Conservation (phyloP, 2,329 filamentous ascomycete genomes). For the Phyllosticta capitalensis region DNA sequence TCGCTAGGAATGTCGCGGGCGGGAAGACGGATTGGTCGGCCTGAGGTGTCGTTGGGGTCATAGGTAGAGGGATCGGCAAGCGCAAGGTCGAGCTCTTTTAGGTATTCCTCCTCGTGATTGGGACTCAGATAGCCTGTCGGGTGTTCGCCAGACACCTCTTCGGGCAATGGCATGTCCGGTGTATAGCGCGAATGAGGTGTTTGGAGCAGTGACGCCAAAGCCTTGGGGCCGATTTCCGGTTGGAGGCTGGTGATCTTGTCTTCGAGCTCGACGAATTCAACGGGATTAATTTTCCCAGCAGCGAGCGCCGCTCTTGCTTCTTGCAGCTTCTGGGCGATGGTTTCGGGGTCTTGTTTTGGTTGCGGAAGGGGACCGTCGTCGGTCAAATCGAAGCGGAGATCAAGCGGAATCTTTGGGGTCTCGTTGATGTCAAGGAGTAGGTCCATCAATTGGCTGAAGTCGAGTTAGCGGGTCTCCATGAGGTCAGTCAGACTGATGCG, state of each 20-base stretch:
- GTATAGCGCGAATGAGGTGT: slow-evolving; percentile 30
- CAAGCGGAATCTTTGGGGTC: slow-evolving; percentile 63
- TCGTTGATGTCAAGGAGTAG: slow-evolving; percentile 85
- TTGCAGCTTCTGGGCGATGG: slow-evolving; percentile 20
- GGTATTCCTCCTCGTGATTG: slow-evolving; percentile 65
- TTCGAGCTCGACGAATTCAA: slow-evolving; percentile 21
- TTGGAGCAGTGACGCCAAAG: slow-evolving; percentile 32
- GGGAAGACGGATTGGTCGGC: slow-evolving; percentile 29
- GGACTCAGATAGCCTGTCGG: slow-evolving; percentile 59
- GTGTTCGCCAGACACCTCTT: slow-evolving; percentile 39
- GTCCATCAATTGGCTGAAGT: slow-evolving; percentile 70
- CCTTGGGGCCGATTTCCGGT: slow-evolving; percentile 16
- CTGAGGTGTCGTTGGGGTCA: slow-evolving; percentile 35
- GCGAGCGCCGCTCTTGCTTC: slow-evolving; percentile 28
- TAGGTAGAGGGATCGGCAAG: slow-evolving; percentile 43
- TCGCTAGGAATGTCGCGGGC: slow-evolving; percentile 33
- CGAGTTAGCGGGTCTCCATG: background rate
- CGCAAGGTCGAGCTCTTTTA: slow-evolving; percentile 53
- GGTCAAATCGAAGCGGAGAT: slow-evolving; percentile 63
- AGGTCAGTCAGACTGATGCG: slow-evolving; percentile 16
- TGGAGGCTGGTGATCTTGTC: slow-evolving; percentile 22
- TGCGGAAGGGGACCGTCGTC: slow-evolving; percentile 12
- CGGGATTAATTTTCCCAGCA: slow-evolving; percentile 19
- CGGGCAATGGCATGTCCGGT: slow-evolving; percentile 23
- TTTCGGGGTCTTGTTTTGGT: slow-evolving; percentile 15